Evolutionary conservation across 495 filamentous ascomycete genomes (phyloP), one percentile per base, ranked within the genome.

Genomic region (Chaetomidium leptoderma): DNA sequence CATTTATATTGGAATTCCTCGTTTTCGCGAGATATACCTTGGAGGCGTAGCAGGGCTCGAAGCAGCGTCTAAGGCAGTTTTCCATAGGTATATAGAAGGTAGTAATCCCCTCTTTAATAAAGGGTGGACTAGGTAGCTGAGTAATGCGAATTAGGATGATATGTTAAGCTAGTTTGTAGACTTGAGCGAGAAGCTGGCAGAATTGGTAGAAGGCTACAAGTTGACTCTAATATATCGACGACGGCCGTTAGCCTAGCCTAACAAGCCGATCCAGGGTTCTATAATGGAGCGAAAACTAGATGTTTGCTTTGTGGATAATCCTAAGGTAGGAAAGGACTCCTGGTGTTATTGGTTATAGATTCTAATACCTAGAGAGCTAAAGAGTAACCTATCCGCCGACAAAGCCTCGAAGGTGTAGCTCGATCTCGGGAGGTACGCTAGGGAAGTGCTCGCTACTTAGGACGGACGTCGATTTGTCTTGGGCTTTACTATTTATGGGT

Each of bases 401-500:
- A 39, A 4, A 39, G 10, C 14, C 14, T 14, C 36, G 79, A 35
- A 68, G 68, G 23, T 73, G 74, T 29, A 73, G 80, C 64, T 58
- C 80, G 36, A 79, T 62, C 33, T 47, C 47, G 17, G 67, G 68
- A 24, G 72, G 79, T 54, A 75, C 9, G 24, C n/a, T 58, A 21
- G 65, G 69, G 10, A 63, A 68, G 36, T 57, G 71, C 47, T 75
- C 66, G 72, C 60, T 75, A 66, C 74, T 58, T 69, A 79, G 65
- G 74, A 79, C 52, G 72, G 63, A 32, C 71, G 73, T 57, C 76
- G 74, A 39, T 81, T 76, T 56, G 71, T 76, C 26, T 60, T 81
- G 40, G 72, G 71, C 23, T 79, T 82, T 58, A 79, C 76, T 8
- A 45, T 80, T 27, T 70, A 59, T 36, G 62, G 67, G 51, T 64